A percentile compares a stretch with the other conserved stretches of the same genome.
phyloP scores from a whole-genome alignment of 257 asterid species.

The Anisodus acutangulus region DNA sequence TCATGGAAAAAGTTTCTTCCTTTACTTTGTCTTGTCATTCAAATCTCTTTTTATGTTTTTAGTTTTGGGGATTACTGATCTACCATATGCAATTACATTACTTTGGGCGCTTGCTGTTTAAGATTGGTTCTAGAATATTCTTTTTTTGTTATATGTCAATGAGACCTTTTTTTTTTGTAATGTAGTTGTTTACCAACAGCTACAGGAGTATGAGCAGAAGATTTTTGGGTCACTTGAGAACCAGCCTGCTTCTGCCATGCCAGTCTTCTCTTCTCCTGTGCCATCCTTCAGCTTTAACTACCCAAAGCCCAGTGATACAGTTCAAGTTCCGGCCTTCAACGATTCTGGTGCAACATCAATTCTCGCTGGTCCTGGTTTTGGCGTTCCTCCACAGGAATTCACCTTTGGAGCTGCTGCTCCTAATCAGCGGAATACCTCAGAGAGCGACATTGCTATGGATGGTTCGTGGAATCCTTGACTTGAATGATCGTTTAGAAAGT shows the following conservation, averaged over 20 bases:
- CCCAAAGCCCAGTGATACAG: constrained; percentile 62
- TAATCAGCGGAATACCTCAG: constrained; percentile 39
- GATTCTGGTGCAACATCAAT: constrained; percentile 54
- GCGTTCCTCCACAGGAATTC: constrained; percentile 62
- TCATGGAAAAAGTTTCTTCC: no score
- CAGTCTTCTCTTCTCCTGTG: constrained; percentile 43
- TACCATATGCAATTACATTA: neutral
- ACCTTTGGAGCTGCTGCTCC: constrained; percentile 76
- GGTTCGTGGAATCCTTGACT: constrained; percentile 46
- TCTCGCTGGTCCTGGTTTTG: constrained; percentile 46
- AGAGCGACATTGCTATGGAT: constrained; percentile 67
- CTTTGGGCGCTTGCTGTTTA: neutral
- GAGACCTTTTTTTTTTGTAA: constrained; percentile 34
- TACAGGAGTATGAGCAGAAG: constrained; percentile 76
- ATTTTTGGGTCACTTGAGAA: constrained; percentile 51
- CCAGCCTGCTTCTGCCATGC: constrained; percentile 29
- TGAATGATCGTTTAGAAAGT: constrained; percentile 27
- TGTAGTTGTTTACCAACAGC: constrained; percentile 70
- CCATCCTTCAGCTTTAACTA: constrained; percentile 80
- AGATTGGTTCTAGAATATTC: neutral
- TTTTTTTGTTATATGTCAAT: neutral
- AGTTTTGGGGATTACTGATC: neutral
- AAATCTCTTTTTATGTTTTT: neutral
- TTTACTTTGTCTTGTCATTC: neutral
- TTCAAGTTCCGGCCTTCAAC: constrained; percentile 60